A percentile compares a stretch with the other conserved stretches of the same genome.
phyloP scores from a whole-genome alignment of 768 basidiomycete genomes.

The Termitomyces sp. region DNA sequence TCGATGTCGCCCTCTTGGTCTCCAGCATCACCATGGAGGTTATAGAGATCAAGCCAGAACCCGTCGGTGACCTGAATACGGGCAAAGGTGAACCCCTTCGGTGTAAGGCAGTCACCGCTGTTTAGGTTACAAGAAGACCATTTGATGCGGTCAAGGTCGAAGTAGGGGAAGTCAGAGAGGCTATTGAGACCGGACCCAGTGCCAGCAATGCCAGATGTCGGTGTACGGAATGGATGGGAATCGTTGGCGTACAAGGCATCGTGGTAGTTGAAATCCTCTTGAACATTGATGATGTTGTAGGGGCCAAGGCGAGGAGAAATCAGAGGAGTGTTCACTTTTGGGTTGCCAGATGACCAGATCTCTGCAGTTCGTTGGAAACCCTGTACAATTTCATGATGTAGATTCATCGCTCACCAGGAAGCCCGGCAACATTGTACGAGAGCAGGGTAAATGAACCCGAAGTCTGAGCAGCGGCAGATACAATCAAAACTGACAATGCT shows the following conservation, averaged over 20 bases:
- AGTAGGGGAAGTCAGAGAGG: slow-evolving; percentile 27
- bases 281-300: slow-evolving; percentile 27
- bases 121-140: slow-evolving; percentile 25
- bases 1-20: slow-evolving; percentile 24
- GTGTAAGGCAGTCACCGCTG: slow-evolving; percentile 30
- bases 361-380: slow-evolving; percentile 11
- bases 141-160: slow-evolving; percentile 25
- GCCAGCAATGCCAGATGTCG: slow-evolving; percentile 29
- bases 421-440: slow-evolving; percentile 28
- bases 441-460: slow-evolving; percentile 21
- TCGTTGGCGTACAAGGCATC: slow-evolving; percentile 28
- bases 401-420: slow-evolving; percentile 20
- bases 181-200: slow-evolving; percentile 32
- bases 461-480: slow-evolving; percentile 13
- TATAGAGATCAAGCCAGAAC: slow-evolving; percentile 29
- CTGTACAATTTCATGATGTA: background rate
- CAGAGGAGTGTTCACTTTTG: slow-evolving; percentile 22
- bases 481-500: background rate
- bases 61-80: slow-evolving; percentile 25
- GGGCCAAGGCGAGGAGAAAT: slow-evolving; percentile 25
- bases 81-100: slow-evolving; percentile 33
- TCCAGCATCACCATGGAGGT: slow-evolving; percentile 33
- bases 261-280: slow-evolving; percentile 36
- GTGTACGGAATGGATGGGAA: slow-evolving; percentile 28
- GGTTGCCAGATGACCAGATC: slow-evolving; percentile 23